Evolutionary conservation across 306 rosid genomes (phyloP).

Genomic region (Sophora flavescens): DNA sequence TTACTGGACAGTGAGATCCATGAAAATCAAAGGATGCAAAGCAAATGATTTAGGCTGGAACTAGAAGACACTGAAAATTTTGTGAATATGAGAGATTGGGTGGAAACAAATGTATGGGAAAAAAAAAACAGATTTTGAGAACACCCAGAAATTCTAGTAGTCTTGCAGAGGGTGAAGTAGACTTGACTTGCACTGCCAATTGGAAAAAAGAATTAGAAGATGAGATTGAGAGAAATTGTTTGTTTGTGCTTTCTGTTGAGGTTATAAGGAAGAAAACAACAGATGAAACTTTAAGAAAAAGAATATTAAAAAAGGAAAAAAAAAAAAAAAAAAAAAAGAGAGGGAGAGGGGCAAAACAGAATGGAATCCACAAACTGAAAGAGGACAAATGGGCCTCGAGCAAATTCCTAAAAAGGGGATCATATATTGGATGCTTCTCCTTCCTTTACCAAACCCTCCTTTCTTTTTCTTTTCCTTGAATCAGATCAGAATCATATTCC

Average conservation of each 20-base stretch:
- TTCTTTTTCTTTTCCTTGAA: constrained; percentile 46
- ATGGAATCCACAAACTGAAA: constrained; percentile 78
- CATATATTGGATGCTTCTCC: constrained; percentile 42
- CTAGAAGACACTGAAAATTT: constrained; percentile 42
- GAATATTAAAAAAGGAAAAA: not conserved
- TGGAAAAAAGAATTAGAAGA: constrained; percentile 38
- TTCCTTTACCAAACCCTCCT: constrained; percentile 50
- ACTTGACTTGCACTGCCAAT: constrained; percentile 48
- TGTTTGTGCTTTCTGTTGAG: constrained; percentile 56
- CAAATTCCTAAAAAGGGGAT: constrained; percentile 72
- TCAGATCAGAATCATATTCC: constrained; percentile 55
- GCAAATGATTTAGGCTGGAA: constrained; percentile 20
- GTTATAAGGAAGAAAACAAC: constrained; percentile 50
- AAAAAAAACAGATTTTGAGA: constrained; percentile 1
- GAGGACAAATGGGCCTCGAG: constrained; percentile 75
- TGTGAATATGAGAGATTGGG: constrained; percentile 19
- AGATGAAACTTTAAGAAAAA: constrained; percentile 35
- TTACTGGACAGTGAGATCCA: constrained; percentile 52
- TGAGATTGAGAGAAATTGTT: constrained; percentile 53
- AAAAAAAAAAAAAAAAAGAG: not conserved
- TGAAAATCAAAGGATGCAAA: constrained; percentile 19
- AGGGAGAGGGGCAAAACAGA: constrained; percentile 11
- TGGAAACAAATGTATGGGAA: constrained; percentile 12
- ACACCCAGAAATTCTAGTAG: constrained; percentile 36
- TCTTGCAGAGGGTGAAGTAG: constrained; percentile 41